Conservation (phyloP, 2,329 filamentous ascomycete genomes). For the Clathrospora elynae region DNA sequence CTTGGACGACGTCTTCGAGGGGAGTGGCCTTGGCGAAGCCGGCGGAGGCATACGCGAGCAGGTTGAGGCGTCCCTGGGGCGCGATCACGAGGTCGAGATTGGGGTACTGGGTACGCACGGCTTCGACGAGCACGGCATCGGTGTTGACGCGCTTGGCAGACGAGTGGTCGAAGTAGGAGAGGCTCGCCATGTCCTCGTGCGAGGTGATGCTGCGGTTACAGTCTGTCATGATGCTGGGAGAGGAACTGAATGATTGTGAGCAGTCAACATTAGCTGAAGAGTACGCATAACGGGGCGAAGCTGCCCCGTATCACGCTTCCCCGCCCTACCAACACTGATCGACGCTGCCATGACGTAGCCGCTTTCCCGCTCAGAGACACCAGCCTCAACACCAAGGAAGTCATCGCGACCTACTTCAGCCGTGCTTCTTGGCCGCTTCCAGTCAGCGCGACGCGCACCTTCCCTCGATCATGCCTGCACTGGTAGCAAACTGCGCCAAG, state of each 20-base stretch:
- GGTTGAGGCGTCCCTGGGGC: conserved; percentile 42
- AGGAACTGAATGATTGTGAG: no score
- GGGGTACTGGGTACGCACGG: conserved; percentile 54
- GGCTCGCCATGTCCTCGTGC: conserved; percentile 45
- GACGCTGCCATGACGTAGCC: conserved; percentile 9
- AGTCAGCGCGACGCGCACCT: not conserved
- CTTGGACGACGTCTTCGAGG: conserved; percentile 49
- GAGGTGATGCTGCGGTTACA: conserved; percentile 24
- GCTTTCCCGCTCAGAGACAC: not conserved
- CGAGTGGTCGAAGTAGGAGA: conserved; percentile 53
- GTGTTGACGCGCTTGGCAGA: conserved; percentile 52
- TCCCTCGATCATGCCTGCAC: conserved; percentile 2
- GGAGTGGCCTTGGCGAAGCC: conserved; percentile 50
- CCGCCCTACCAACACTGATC: conserved; percentile 5
- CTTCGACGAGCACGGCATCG: conserved; percentile 51
- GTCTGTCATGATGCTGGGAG: no score
- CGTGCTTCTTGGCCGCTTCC: not conserved
- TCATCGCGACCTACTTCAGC: not conserved
- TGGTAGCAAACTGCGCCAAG: conserved; percentile 22
- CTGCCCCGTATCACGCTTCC: conserved; percentile 6
- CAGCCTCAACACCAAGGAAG: conserved; percentile 9
- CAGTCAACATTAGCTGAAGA: no score
- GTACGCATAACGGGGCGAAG: no score
- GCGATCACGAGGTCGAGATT: conserved; percentile 52
- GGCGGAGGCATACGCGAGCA: conserved; percentile 51